phyloP scores from a whole-genome alignment of 768 basidiomycete genomes.

The Tricholomella constricta region DNA sequence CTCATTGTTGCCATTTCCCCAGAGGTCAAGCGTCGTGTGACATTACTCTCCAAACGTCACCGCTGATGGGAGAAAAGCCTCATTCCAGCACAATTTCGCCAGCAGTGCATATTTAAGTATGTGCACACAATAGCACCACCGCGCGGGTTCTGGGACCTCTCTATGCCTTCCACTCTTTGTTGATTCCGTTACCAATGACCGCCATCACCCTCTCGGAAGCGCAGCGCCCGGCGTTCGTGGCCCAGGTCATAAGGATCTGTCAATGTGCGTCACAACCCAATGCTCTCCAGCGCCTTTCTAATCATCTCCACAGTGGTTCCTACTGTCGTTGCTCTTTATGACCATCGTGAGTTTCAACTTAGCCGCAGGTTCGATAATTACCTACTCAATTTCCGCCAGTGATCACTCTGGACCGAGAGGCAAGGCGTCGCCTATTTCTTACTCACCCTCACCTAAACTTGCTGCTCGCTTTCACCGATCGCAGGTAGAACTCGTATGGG shows the following conservation, averaged over 20 bases:
- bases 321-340: slow-evolving; percentile 24
- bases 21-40: too few relatives aligned
- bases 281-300: not conserved
- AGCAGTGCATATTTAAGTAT: not conserved
- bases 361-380: not conserved
- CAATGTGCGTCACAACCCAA: slow-evolving; percentile 19
- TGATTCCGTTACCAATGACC: not conserved
- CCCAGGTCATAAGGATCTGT: slow-evolving; percentile 18
- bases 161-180: slow-evolving; percentile 8
- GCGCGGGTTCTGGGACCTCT: not conserved
- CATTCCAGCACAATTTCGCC: not conserved
- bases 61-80: not conserved
- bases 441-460: not conserved
- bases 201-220: not conserved
- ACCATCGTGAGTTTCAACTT: slow-evolving; percentile 21
- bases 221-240: slow-evolving; percentile 5
- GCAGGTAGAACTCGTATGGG: slow-evolving; percentile 32
- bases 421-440: not conserved
- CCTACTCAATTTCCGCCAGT: slow-evolving; percentile 13
- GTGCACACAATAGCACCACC: not conserved
- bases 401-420: slow-evolving; percentile 31
- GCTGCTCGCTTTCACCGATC: too few relatives aligned
- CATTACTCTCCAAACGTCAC: not conserved
- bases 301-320: slow-evolving; percentile 16
- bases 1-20: too few relatives aligned